Percentiles rank a stretch among this genome's conserved stretches.
phyloP scores from a whole-genome alignment of 352 stramenopile genomes.

The Phytophthora tentaculata region DNA sequence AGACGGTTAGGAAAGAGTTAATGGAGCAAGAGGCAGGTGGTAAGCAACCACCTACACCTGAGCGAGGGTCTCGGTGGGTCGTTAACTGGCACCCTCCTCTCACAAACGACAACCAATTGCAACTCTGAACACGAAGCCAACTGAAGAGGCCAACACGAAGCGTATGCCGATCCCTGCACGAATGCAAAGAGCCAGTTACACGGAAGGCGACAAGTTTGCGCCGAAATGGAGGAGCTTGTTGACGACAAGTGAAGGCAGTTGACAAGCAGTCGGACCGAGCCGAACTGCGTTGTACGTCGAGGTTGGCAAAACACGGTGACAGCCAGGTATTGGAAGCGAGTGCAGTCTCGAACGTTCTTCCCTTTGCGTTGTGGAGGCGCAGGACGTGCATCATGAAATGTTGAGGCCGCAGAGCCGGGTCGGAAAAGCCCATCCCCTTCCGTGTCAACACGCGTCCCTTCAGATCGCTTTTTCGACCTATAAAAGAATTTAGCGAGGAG shows the following conservation, averaged over 20 bases:
- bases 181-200: conserved; percentile 21
- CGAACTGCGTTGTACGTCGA: conserved; percentile 12
- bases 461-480: conserved; percentile 10
- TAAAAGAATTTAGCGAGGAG: background rate
- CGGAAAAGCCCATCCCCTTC: conserved; percentile 12
- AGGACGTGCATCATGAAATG: conserved; percentile 8
- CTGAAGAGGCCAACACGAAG: background rate
- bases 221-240: background rate
- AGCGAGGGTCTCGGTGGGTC: background rate
- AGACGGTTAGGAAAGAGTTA: conserved; percentile 2
- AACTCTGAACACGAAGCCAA: background rate
- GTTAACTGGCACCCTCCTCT: background rate
- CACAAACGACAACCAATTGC: background rate
- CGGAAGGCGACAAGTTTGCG: background rate
- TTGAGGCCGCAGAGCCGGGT: background rate
- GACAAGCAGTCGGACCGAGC: background rate
- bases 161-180: background rate
- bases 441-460: conserved; percentile 12
- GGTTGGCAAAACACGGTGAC: conserved; percentile 2
- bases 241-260: background rate
- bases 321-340: conserved; percentile 2
- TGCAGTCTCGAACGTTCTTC: conserved; percentile 14
- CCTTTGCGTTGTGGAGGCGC: conserved; percentile 19
- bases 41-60: conserved; percentile 9
- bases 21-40: background rate